Conservation (phyloP, 768 basidiomycete genomes). For the Hericium rajendrae region DNA sequence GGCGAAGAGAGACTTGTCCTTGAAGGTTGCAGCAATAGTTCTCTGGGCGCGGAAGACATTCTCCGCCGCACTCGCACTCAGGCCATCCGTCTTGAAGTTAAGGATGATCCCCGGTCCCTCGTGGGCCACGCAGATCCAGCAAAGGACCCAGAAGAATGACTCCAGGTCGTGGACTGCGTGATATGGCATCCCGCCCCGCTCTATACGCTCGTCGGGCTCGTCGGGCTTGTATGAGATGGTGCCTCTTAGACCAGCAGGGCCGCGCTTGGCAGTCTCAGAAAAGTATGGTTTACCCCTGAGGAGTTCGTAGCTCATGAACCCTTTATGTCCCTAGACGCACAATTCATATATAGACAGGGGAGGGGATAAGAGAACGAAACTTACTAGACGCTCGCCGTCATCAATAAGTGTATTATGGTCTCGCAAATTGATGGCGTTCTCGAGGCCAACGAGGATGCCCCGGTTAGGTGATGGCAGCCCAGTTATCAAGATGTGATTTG, state of each 20-base stretch:
- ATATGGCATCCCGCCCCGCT: neutral
- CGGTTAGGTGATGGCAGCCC: neutral
- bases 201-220: too few relatives aligned
- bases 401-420: neutral
- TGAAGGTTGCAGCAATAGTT: neutral
- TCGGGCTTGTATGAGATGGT: too few relatives aligned
- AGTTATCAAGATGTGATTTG: neutral
- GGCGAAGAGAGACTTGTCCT: neutral
- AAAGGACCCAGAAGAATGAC: neutral
- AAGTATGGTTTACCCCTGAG: neutral
- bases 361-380: too few relatives aligned
- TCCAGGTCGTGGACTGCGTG: neutral
- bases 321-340: neutral
- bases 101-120: neutral
- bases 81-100: neutral
- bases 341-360: too few relatives aligned
- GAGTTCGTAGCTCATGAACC: slow-evolving; percentile 1
- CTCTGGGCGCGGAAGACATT: neutral
- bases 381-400: neutral
- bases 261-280: too few relatives aligned
- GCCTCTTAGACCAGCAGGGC: too few relatives aligned
- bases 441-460: neutral
- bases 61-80: neutral
- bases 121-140: neutral
- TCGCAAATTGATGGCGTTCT: neutral